Conservation (phyloP, 2,329 filamentous ascomycete genomes). For the Botryotinia globosa region DNA sequence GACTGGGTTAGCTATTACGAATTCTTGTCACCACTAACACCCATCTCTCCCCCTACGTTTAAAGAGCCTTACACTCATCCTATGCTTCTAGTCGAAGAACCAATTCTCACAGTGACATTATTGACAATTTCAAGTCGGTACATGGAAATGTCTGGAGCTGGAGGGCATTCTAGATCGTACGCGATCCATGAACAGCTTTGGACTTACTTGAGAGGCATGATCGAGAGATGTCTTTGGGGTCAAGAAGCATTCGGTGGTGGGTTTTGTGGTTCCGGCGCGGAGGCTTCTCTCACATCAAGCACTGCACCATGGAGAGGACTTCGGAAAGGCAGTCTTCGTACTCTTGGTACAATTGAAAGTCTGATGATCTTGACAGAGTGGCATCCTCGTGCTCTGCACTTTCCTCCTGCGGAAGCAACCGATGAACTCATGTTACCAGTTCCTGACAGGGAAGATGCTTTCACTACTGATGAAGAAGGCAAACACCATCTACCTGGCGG, state of each 20-base stretch:
- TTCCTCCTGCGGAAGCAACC: conserved; percentile 76
- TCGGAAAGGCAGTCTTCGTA: conserved; percentile 76
- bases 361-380: conserved; percentile 93
- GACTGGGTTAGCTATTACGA: conserved; percentile 71
- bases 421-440: conserved; percentile 66
- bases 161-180: conserved; percentile 78
- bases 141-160: conserved; percentile 73
- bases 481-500: conserved; percentile 46
- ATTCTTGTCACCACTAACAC: conserved; percentile 85
- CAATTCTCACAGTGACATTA: conserved; percentile 86
- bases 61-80: conserved; percentile 75
- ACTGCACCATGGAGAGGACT: conserved; percentile 69
- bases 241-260: conserved; percentile 93
- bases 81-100: conserved; percentile 82
- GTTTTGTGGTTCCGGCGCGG: conserved; percentile 70
- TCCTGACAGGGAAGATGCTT: conserved; percentile 48
- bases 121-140: conserved; percentile 90
- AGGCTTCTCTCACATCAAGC: conserved; percentile 60
- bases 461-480: conserved; percentile 46
- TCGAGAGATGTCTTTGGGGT: conserved; percentile 90
- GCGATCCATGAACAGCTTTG: conserved; percentile 94
- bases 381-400: conserved; percentile 93
- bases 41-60: conserved; percentile 90
- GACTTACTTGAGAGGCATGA: conserved; percentile 92
- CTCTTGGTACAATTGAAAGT: conserved; percentile 90